Conservation (phyloP, 805 yeast species). For the Candida easanensis region DNA sequence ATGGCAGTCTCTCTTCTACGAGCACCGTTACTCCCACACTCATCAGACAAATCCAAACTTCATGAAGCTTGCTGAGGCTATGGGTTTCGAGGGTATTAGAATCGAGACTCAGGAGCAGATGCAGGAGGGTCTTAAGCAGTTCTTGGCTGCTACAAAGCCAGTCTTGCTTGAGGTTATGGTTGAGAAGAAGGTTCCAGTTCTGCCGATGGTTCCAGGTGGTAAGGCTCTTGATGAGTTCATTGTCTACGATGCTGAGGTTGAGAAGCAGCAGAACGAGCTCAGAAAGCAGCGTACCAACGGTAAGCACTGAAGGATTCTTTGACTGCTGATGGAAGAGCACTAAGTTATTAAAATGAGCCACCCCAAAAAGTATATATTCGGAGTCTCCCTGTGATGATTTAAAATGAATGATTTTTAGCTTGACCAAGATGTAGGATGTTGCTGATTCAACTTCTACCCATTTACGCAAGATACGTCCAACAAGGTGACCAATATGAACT, state of each 20-base stretch:
- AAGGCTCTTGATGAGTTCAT: constrained; percentile 92
- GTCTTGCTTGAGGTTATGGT: constrained; percentile 86
- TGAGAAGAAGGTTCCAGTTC: constrained; percentile 88
- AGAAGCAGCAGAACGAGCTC: constrained; percentile 62
- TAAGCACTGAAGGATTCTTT: constrained; percentile 40
- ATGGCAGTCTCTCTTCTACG: constrained; percentile 97
- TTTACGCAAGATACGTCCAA: not conserved
- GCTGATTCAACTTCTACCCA: too few relatives aligned
- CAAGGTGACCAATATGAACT: too few relatives aligned
- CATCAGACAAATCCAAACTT: constrained; percentile 95
- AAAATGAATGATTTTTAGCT: not conserved
- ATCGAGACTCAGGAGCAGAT: constrained; percentile 67
- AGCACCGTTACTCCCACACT: constrained; percentile 96
- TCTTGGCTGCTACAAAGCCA: constrained; percentile 71
- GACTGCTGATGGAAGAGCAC: not conserved
- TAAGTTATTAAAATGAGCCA: not conserved
- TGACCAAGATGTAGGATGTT: too few relatives aligned
- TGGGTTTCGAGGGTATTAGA: constrained; percentile 86
- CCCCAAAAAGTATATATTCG: constrained; percentile 1
- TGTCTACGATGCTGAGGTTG: constrained; percentile 78
- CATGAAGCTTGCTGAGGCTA: constrained; percentile 87
- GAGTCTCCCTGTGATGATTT: not conserved
- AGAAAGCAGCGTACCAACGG: constrained; percentile 76
- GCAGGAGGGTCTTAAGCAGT: constrained; percentile 54
- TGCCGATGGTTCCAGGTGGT: constrained; percentile 98